Base-by-base conservation (phyloP, 192 early-diverging fungal genomes). In the Coemansia sp. region DNA sequence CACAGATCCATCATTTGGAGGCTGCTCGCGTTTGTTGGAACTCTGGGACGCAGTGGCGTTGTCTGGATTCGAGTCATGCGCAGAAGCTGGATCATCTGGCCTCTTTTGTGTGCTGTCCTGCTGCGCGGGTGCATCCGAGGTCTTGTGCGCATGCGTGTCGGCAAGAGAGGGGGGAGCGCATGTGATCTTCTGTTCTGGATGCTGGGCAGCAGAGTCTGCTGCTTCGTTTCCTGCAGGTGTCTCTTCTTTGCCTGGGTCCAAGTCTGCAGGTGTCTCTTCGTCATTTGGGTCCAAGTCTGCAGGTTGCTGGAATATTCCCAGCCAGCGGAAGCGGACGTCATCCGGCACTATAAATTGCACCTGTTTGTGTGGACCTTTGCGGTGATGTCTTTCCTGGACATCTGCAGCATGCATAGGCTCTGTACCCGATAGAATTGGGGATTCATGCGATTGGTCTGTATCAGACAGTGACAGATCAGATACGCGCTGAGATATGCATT, bases 261-360 rank as follows among this genome's bases (percentile, higher is more conserved):
- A n/a, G 19, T 21, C 49, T 51, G 49, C 57, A 41, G 28, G 8
- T 18, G 26, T 56, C 26, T 24, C 34, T 19, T 31, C 8, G 14
- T 55, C 56, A 49, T 49, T 58, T 18, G 27, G 16, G 23, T 68
- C 69, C 0, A 64, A 44, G 34, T 73, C 71, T 14, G 71, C 41
- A n/a, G 78, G 73, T 58, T 71, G 63, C 54, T 81, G 68, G 47
- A 74, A 81, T 2, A 81, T 81, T 30, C 69, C 78, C 41, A 81
- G 62, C 78, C 78, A 81, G 61, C 78, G 78, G 50, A 81, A 81
- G 31, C 78, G 72, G 27, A 81, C 66, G 50, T 81, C 78, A 27
- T 81, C 78, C 4, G 78, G 78, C n/a, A 81, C 61, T 9, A 50
- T 62, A 59, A 81, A 81, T 56, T 71, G 78, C 18, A 81, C 78